Evolutionary conservation across 148 eudicot species (phyloP).

Genomic region (Polygonum maritimum): DNA sequence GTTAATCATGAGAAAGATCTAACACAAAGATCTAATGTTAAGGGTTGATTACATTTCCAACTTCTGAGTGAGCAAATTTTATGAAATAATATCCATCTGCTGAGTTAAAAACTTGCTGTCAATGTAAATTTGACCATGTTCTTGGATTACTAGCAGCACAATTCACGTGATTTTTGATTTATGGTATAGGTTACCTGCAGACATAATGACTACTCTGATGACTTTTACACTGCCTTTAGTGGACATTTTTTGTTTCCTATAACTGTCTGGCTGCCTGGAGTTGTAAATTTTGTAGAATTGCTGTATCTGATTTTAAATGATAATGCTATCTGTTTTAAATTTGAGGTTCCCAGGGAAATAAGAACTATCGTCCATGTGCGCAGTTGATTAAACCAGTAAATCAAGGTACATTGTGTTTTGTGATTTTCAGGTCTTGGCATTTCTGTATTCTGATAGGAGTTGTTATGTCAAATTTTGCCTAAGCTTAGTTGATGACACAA

Average conservation of each 20-base stretch:
- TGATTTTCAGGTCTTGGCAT: neutral
- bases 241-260: neutral
- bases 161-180: neutral
- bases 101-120: neutral
- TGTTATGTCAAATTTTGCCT: too few species aligned
- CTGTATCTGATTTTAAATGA: neutral
- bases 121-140: neutral
- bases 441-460: neutral
- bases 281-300: neutral
- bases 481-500: neutral
- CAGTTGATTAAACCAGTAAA: constrained; percentile 38
- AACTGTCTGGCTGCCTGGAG: neutral
- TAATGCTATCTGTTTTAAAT: neutral
- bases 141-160: neutral
- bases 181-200: neutral
- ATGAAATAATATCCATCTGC: neutral
- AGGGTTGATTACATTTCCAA: neutral
- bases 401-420: neutral
- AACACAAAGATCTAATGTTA: neutral
- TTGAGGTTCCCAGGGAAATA: constrained; percentile 41
- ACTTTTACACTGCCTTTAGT: neutral
- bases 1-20: neutral
- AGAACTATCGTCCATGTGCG: constrained; percentile 26
- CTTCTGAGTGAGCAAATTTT: neutral
- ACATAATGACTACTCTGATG: neutral